These are phyloP conservation scores for Globisporangium orthogonon DNA, from an alignment of 352 stramenopile genomes.

Conservation along the genomic window DNA sequence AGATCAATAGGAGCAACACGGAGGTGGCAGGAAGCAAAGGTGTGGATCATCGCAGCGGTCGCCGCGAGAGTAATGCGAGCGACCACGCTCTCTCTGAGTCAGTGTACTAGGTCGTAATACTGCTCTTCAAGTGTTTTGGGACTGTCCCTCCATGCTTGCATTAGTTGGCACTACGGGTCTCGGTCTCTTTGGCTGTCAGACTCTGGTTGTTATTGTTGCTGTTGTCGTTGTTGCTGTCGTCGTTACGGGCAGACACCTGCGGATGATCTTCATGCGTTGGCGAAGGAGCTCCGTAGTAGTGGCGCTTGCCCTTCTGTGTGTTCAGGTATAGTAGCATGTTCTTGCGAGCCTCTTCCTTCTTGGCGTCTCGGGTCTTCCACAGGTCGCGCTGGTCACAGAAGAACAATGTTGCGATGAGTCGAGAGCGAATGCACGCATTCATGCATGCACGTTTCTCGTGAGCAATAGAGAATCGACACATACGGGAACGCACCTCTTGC, in stretches of 20 bases:
- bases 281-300: constrained; percentile 16
- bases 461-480: not conserved
- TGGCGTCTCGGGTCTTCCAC: constrained; percentile 54
- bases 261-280: not conserved
- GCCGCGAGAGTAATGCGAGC: not conserved
- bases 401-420: not conserved
- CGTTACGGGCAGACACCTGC: too few species aligned
- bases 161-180: not conserved
- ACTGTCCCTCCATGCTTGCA: not conserved
- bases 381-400: constrained; percentile 34
- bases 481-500: constrained; percentile 37
- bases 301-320: constrained; percentile 53
- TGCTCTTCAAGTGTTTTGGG: not conserved
- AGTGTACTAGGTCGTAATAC: constrained; percentile 3
- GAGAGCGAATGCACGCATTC: not conserved
- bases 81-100: constrained; percentile 11
- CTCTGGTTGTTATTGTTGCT: not conserved
- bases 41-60: not conserved
- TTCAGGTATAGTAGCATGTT: constrained; percentile 77
- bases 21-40: not conserved
- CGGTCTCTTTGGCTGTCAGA: not conserved
- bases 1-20: not conserved
- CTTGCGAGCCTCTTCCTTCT: constrained; percentile 62
- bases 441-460: not conserved
- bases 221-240: not conserved